Conservation (phyloP, 768 basidiomycete genomes). For the Pisolithus marmoratus region DNA sequence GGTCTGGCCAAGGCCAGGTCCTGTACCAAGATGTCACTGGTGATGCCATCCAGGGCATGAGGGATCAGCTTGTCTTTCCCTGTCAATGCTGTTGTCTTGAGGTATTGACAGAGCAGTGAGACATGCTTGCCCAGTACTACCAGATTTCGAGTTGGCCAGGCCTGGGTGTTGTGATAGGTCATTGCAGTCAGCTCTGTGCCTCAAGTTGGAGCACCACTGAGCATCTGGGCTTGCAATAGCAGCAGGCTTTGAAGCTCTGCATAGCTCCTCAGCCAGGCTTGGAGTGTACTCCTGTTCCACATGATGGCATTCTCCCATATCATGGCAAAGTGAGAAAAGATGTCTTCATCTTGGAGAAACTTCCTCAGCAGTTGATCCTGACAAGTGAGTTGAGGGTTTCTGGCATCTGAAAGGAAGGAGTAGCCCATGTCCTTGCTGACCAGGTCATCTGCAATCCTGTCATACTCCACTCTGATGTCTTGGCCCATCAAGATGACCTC, state of each 20-base stretch:
- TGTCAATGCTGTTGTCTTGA: background rate
- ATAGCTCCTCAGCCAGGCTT: background rate
- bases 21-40: slow-evolving; percentile 21
- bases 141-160: background rate
- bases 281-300: background rate
- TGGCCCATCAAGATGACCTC: too few relatives aligned
- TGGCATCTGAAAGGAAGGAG: background rate
- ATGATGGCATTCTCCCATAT: too few relatives aligned
- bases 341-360: too few relatives aligned
- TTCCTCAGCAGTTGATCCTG: background rate
- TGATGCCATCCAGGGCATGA: slow-evolving; percentile 18
- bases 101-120: background rate
- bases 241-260: background rate
- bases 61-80: slow-evolving; percentile 22
- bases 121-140: background rate
- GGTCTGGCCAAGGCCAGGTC: slow-evolving; percentile 18
- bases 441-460: background rate
- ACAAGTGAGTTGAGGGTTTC: background rate
- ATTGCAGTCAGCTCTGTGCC: background rate
- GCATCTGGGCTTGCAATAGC: background rate
- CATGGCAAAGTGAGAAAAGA: too few relatives aligned
- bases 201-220: background rate
- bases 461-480: background rate
- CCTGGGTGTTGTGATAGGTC: background rate
- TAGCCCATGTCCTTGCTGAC: background rate